Percentiles rank a stretch among this genome's conserved stretches.
Conservation (phyloP, 768 basidiomycete genomes). For the Lactarius deliciosus region DNA sequence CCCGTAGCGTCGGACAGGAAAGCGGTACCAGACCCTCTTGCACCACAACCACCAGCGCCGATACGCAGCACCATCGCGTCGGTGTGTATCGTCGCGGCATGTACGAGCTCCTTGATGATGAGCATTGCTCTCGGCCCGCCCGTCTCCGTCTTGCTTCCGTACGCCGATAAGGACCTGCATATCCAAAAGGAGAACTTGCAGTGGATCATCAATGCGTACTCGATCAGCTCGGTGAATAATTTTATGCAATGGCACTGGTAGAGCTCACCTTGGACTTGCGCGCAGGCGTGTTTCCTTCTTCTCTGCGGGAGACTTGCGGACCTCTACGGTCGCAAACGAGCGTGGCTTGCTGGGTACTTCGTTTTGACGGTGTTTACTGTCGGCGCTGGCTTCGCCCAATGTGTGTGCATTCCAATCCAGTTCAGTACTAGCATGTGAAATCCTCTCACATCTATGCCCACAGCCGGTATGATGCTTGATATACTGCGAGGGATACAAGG, state of each 20-base stretch:
- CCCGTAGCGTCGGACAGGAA: not conserved
- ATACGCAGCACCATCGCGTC: constrained; percentile 16
- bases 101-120: constrained; percentile 36
- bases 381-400: constrained; percentile 61
- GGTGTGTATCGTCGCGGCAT: constrained; percentile 32
- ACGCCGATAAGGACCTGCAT: constrained; percentile 41
- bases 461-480: constrained; percentile 61
- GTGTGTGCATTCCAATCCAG: constrained; percentile 35
- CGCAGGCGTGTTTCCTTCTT: constrained; percentile 73
- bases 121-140: constrained; percentile 33
- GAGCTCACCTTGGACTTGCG: not conserved
- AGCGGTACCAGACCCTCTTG: not conserved
- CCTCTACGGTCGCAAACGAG: constrained; percentile 69
- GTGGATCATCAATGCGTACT: constrained; percentile 67
- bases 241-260: not conserved
- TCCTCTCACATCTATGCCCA: not conserved
- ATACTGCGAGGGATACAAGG: constrained; percentile 79
- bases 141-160: constrained; percentile 35
- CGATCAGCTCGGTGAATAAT: constrained; percentile 59
- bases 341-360: constrained; percentile 60
- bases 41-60: not conserved
- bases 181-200: constrained; percentile 55
- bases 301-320: constrained; percentile 81
- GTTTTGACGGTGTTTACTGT: constrained; percentile 58
- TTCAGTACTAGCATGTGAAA: not conserved